A percentile compares a stretch with the other conserved stretches of the same genome.
Conservation (phyloP, 257 asterid species). For the Anisodus acutangulus region DNA sequence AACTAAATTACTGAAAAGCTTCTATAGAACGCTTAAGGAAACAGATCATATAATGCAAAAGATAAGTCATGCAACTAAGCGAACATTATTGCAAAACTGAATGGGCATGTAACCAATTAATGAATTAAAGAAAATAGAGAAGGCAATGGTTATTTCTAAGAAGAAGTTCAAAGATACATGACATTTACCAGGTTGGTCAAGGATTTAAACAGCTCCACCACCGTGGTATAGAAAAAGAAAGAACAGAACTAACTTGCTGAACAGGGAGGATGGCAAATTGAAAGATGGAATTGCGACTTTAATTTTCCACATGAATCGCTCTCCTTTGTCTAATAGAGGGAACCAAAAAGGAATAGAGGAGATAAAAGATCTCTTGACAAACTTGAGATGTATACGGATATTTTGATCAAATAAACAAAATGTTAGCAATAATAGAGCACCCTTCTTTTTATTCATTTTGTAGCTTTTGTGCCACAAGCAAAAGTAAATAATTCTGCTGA, state of each 20-base stretch:
- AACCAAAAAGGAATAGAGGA: neutral
- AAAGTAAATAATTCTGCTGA: neutral
- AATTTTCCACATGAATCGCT: slow-evolving; percentile 4
- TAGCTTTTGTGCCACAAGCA: slow-evolving; percentile 13
- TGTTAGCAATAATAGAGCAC: slow-evolving; percentile 2
- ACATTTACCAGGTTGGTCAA: neutral
- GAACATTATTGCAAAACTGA: neutral
- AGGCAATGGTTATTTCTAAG: neutral
- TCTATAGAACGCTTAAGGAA: neutral
- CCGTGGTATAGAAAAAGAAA: neutral
- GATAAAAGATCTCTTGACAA: neutral
- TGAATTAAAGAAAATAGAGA: neutral
- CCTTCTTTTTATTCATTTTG: neutral
- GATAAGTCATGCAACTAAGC: slow-evolving; percentile 12
- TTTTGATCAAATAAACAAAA: neutral
- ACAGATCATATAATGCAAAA: slow-evolving; percentile 20
- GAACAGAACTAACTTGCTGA: slow-evolving; percentile 13
- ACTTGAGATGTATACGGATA: neutral
- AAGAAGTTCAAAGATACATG: slow-evolving; percentile 1
- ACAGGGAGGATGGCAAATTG: slow-evolving; percentile 12
- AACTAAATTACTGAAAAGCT: neutral
- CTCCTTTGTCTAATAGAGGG: slow-evolving; percentile 1
- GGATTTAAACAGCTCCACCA: slow-evolving; percentile 8
- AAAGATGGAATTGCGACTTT: slow-evolving; percentile 2
- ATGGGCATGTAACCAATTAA: neutral